A percentile compares a stretch with the other conserved stretches of the same genome.
These are phyloP conservation scores for Eragrostis curvula DNA, from an alignment of 176 grass and related monocot genomes.

Conservation along the genomic window DNA sequence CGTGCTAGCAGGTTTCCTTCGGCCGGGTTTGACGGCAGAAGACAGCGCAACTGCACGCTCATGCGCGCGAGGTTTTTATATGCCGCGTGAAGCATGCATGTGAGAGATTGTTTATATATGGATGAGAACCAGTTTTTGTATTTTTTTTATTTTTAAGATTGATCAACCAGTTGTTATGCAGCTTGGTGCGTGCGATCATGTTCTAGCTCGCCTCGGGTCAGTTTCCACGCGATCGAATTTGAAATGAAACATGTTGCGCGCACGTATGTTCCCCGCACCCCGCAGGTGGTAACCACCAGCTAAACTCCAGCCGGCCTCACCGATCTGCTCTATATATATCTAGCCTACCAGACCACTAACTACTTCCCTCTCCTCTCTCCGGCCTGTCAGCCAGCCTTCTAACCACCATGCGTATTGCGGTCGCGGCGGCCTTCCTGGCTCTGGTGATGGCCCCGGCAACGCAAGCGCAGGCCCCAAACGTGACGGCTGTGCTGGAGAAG, in stretches of 20 bases:
- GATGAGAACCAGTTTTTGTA: no score
- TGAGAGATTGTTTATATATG: neutral
- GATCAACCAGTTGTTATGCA: neutral
- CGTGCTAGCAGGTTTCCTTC: no score
- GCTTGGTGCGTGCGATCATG: neutral
- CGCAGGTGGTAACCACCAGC: constrained; percentile 48
- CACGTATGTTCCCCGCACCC: constrained; percentile 18
- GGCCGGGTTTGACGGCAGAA: no score
- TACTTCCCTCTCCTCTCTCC: neutral
- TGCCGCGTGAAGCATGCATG: no score
- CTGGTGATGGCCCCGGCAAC: neutral
- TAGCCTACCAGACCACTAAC: neutral
- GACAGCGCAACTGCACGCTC: no score
- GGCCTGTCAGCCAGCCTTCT: no score
- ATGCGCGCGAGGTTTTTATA: no score
- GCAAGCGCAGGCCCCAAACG: constrained; percentile 47
- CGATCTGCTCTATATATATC: no score
- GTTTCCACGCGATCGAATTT: neutral
- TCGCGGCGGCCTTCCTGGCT: constrained; percentile 29
- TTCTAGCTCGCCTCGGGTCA: neutral
- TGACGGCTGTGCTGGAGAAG: constrained; percentile 74
- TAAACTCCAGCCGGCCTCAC: constrained; percentile 46
- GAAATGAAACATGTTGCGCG: neutral
- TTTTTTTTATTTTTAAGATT: no score
- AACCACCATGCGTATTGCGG: constrained; percentile 12